Conservation (phyloP, 305 asterid species). For the Rubia tinctorum region DNA sequence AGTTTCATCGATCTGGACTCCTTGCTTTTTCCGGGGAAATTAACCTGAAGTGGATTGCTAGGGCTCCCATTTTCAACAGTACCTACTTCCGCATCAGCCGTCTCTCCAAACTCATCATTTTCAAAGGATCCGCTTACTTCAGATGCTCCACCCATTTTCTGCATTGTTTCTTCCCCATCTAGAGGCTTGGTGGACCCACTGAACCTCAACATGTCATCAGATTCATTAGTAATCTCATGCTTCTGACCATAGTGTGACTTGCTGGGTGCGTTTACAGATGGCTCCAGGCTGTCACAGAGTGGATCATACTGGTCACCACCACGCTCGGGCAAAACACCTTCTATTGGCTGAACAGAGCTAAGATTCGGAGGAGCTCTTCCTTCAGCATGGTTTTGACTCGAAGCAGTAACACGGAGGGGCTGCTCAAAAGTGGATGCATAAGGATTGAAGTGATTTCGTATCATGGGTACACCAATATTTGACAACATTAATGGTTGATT, state of each 20-base stretch:
- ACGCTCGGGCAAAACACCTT: conserved; percentile 33
- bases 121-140: conserved; percentile 40
- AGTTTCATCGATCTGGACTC: conserved; percentile 66
- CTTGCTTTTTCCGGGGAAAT: conserved; percentile 54
- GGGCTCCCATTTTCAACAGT: conserved; percentile 65
- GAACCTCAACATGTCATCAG: conserved; percentile 42
- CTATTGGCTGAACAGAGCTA: conserved; percentile 40
- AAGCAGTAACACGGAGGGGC: conserved; percentile 47
- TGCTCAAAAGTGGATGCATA: conserved; percentile 66
- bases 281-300: conserved; percentile 81
- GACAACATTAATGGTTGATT: conserved; percentile 36
- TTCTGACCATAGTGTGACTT: conserved; percentile 41
- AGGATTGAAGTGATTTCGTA: conserved; percentile 56
- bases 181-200: conserved; percentile 49
- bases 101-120: conserved; percentile 83
- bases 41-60: conserved; percentile 62
- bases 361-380: conserved; percentile 32
- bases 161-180: conserved; percentile 41
- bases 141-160: conserved; percentile 37
- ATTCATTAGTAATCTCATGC: conserved; percentile 53
- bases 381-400: conserved; percentile 35
- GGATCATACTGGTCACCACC: conserved; percentile 81
- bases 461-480: conserved; percentile 44
- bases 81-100: conserved; percentile 79
- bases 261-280: conserved; percentile 45